A percentile compares a stretch with the other conserved stretches of the same genome.
Conservation (phyloP, 352 stramenopile genomes). For the Saprolegnia parasitica region DNA sequence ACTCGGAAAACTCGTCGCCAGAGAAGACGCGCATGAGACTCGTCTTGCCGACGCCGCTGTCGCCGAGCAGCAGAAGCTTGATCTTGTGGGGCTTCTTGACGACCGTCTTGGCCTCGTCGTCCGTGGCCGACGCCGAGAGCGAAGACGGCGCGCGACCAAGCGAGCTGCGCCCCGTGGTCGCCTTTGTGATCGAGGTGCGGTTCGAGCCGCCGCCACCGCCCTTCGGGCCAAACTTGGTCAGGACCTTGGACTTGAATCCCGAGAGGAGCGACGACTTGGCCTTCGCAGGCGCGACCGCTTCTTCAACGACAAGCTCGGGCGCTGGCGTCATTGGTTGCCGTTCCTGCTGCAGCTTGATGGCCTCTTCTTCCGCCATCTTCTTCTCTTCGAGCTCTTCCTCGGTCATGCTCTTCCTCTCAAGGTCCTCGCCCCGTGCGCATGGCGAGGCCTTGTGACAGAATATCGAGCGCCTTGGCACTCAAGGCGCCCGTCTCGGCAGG, state of each 20-base stretch:
- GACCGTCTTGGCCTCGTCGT: constrained; percentile 29
- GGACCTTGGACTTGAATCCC: constrained; percentile 71
- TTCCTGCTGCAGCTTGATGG: constrained; percentile 73
- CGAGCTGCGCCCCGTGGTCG: background rate
- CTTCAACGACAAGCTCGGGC: constrained; percentile 1
- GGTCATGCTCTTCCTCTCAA: constrained; percentile 40
- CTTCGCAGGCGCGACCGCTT: background rate
- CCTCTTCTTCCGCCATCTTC: constrained; percentile 84
- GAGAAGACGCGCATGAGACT: constrained; percentile 92
- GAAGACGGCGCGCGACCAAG: constrained; percentile 8
- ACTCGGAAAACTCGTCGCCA: constrained; percentile 87
- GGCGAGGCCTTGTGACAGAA: constrained; percentile 60
- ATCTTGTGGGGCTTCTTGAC: constrained; percentile 78
- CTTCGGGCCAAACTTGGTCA: constrained; percentile 36
- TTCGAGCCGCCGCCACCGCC: background rate
- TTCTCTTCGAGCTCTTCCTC: constrained; percentile 82
- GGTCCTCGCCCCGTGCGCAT: constrained; percentile 34
- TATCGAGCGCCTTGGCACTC: constrained; percentile 70
- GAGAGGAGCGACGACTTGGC: constrained; percentile 32
- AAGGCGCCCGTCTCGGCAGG: constrained; percentile 54
- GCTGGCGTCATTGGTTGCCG: constrained; percentile 47
- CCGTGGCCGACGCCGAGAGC: constrained; percentile 7
- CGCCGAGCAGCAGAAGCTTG: constrained; percentile 87
- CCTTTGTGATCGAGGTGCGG: constrained; percentile 20
- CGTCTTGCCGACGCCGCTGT: constrained; percentile 90